Evolutionary conservation across 331 rosid genomes (phyloP).

Genomic region (Malus hybrid): DNA sequence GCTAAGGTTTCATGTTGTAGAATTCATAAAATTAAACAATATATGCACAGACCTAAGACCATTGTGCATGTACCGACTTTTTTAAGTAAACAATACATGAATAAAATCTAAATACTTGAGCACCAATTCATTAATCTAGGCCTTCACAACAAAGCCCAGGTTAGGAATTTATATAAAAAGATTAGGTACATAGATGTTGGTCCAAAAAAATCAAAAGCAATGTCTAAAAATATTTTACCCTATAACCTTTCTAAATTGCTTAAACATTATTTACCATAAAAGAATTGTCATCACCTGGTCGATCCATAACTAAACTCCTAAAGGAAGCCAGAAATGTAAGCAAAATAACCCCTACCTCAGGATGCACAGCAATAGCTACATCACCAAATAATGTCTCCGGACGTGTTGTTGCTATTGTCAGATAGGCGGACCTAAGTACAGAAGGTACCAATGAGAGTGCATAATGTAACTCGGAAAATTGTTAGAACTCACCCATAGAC

Average conservation of each 20-base stretch:
- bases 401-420: conserved; percentile 93
- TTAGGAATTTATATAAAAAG: background rate
- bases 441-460: conserved; percentile 13
- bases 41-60: no score
- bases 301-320: conserved; percentile 2
- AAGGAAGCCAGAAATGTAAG: conserved; percentile 4
- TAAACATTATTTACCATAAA: background rate
- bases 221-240: background rate
- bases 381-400: conserved; percentile 98
- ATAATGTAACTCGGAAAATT: conserved; percentile 3
- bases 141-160: background rate
- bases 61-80: no score
- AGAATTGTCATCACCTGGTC: background rate
- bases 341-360: conserved; percentile 48
- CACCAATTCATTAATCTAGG: background rate
- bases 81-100: no score
- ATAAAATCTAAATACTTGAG: background rate
- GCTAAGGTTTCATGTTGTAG: no score
- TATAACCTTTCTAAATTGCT: background rate
- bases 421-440: conserved; percentile 56
- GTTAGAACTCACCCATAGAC: background rate
- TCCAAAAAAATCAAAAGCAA: background rate
- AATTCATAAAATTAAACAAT: no score
- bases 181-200: background rate
- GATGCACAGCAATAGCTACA: conserved; percentile 92